A percentile compares a stretch with the other conserved stretches of the same genome.
These are phyloP conservation scores for Proliferodiscus dingleyae DNA, from an alignment of 2,329 filamentous ascomycete genomes.

Conservation along the genomic window DNA sequence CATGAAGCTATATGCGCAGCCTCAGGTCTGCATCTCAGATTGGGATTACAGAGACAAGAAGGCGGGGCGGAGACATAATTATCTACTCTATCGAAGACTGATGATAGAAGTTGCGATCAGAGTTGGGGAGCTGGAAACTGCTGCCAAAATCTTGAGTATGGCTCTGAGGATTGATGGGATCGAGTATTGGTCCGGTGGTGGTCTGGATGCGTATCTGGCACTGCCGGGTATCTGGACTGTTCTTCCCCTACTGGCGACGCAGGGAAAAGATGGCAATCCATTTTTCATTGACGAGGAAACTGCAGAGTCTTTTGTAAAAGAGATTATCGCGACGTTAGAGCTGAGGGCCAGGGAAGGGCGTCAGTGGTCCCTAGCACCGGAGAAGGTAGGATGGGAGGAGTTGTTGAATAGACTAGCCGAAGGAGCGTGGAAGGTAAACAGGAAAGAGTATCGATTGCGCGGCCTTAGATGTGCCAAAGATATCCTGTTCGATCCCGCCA, in stretches of 20 bases:
- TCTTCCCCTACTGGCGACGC: conserved; percentile 10
- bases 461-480: conserved; percentile 4
- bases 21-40: neutral
- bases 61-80: neutral
- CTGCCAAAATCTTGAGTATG: conserved; percentile 9
- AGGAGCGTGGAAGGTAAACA: conserved; percentile 13
- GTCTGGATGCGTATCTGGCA: conserved; percentile 8
- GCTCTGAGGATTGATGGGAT: conserved; percentile 12
- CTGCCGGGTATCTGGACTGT: conserved; percentile 17
- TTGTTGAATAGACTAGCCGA: conserved; percentile 11
- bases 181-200: neutral
- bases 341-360: conserved; percentile 8
- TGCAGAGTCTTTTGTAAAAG: conserved; percentile 7
- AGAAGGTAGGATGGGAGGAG: conserved; percentile 12
- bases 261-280: conserved; percentile 11
- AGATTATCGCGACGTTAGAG: conserved; percentile 4
- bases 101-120: conserved; percentile 12
- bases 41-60: neutral
- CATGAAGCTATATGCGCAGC: conserved; percentile 9
- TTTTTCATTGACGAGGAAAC: conserved; percentile 10
- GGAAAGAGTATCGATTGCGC: conserved; percentile 3
- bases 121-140: conserved; percentile 8
- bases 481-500: conserved; percentile 13
- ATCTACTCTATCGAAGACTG: conserved; percentile 9
- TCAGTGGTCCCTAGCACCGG: conserved; percentile 9